Evolutionary conservation across 2,329 filamentous ascomycete genomes (phyloP).

Genomic region (Claviceps sp.): DNA sequence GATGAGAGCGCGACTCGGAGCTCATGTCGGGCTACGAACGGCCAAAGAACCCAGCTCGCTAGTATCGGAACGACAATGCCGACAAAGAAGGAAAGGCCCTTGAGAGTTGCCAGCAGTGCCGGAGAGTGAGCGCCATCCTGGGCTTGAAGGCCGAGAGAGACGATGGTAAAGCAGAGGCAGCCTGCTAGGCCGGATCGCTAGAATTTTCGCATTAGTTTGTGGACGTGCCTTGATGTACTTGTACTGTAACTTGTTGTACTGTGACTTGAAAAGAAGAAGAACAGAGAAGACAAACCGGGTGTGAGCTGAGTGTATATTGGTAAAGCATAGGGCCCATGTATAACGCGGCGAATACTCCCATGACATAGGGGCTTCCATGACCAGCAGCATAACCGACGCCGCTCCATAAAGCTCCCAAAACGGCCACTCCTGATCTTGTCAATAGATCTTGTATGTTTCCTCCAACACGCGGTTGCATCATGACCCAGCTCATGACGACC

Average conservation of each 20-base stretch:
- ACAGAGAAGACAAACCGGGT: constrained; percentile 24
- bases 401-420: constrained; percentile 42
- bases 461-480: constrained; percentile 36
- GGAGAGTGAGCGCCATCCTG: constrained; percentile 20
- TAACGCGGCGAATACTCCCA: constrained; percentile 39
- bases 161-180: constrained; percentile 41
- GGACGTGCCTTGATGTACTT: too few relatives aligned
- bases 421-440: constrained; percentile 33
- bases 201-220: neutral
- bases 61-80: constrained; percentile 40
- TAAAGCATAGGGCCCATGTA: constrained; percentile 50
- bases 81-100: constrained; percentile 37
- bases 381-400: constrained; percentile 37
- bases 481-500: constrained; percentile 42
- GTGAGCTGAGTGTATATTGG: constrained; percentile 38
- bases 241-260: too few relatives aligned
- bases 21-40: constrained; percentile 46
- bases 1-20: constrained; percentile 39
- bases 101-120: constrained; percentile 29
- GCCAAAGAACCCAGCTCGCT: constrained; percentile 48
- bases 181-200: constrained; percentile 44
- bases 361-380: constrained; percentile 39
- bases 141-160: constrained; percentile 31
- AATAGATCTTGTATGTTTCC: constrained; percentile 45
- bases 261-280: too few relatives aligned